Base-by-base conservation (phyloP, 495 filamentous ascomycete species). In the Tuber microsphaerosporum region DNA sequence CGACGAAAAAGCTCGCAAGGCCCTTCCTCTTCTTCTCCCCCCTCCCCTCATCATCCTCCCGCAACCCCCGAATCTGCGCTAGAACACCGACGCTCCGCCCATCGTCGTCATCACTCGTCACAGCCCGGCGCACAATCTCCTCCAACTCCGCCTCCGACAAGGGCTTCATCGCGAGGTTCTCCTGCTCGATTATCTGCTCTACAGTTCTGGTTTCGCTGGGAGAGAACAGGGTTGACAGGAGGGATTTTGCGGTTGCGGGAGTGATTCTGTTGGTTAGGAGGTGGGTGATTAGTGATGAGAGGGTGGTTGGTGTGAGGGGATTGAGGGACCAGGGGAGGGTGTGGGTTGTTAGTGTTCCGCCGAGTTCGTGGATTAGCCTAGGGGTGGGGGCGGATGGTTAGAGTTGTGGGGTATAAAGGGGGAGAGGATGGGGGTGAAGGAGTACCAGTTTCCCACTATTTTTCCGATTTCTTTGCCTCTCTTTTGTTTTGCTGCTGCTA, bases 1-100 rank as follows among this genome's bases (percentile, higher is more conserved):
- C 95, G 8, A 99, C 90, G 77, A 98, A 90, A 84, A 91, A 97
- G 80, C 91, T 92, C 45, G 94, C 84, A 83, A 98, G 97, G 1
- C 93, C 92, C 75, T 87, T 85, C 37, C 84, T 86, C 71, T 89
- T 86, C 42, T 84, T 81, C 73, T 92, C 88, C 80, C 90, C 96
- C 84, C 84, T 97, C 97, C 4, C 91, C 91, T 71, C 86, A 51
- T 88, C 85, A 31, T 81, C 74, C 72, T 91, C 89, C 44, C 89
- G 88, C 79, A 90, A 88, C 43, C 83, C 83, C 71, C 88, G 83
- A 76, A 97, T 92, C 80, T 93, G 89, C 79, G 86, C 85, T 69
- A 95, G 86, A 77, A 93, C 88, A 73, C 90, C 81, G 16, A 84
- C 83, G 77, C 90, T 91, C 72, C 88, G 82, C 70, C 86, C 84